Percentiles rank a stretch among this genome's conserved stretches.
phyloP scores from a whole-genome alignment of 345 rosid species.

The Populus euphratica region DNA sequence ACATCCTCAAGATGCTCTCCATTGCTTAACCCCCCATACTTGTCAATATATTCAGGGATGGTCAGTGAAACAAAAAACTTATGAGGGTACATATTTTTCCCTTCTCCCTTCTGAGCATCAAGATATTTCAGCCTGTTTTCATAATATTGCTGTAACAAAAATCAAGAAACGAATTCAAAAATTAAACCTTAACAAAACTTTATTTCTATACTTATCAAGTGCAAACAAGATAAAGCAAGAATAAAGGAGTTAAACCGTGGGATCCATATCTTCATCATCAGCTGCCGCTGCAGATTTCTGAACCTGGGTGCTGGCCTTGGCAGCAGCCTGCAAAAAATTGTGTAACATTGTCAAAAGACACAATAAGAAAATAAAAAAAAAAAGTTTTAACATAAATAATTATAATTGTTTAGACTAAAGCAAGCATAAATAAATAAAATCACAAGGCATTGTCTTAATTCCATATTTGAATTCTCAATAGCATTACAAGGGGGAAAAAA shows the following conservation, averaged over 20 bases:
- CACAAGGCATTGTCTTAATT: not conserved
- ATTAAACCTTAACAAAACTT: not conserved
- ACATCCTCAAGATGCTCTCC: constrained; percentile 72
- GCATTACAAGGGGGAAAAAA: not conserved
- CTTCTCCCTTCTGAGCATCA: constrained; percentile 58
- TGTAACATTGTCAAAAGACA: not conserved
- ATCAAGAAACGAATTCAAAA: not conserved
- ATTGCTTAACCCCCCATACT: constrained; percentile 53
- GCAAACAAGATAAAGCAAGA: not conserved
- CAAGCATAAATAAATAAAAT: not conserved
- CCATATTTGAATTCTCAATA: not conserved
- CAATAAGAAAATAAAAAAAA: not conserved
- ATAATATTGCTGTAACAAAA: constrained; percentile 69
- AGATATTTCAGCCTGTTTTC: constrained; percentile 78
- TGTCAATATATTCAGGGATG: constrained; percentile 52
- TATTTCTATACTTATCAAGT: not conserved
- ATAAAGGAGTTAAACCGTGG: constrained; percentile 49
- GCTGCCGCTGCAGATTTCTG: constrained; percentile 35
- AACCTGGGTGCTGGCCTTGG: constrained; percentile 11
- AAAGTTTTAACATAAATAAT: not conserved
- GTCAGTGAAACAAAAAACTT: constrained; percentile 61
- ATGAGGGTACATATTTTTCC: constrained; percentile 83
- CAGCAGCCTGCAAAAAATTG: constrained; percentile 41
- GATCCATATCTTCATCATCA: constrained; percentile 97
- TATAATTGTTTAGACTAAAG: not conserved